These are phyloP conservation scores for Xylaria sp. DNA, from an alignment of 2,329 filamentous ascomycete genomes.

Conservation along the genomic window DNA sequence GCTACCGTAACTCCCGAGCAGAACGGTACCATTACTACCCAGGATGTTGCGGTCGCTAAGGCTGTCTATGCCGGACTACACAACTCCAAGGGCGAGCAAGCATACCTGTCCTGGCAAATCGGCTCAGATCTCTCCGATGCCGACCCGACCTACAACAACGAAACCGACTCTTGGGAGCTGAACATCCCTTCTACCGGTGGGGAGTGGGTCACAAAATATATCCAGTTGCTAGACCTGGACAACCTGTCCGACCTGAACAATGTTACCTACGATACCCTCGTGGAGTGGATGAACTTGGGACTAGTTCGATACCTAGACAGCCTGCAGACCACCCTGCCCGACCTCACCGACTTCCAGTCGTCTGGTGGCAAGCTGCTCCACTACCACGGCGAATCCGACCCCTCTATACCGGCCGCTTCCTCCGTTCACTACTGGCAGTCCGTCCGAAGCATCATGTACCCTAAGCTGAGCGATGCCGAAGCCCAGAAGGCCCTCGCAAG, in stretches of 20 bases:
- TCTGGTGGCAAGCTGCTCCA: slow-evolving; percentile 67
- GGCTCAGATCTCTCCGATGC: slow-evolving; percentile 51
- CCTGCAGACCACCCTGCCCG: slow-evolving; percentile 63
- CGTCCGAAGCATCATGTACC: slow-evolving; percentile 63
- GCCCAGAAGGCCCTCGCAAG: slow-evolving; percentile 57
- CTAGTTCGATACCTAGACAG: slow-evolving; percentile 61
- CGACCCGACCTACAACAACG: slow-evolving; percentile 49
- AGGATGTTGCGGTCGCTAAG: slow-evolving; percentile 51
- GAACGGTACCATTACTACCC: slow-evolving; percentile 51
- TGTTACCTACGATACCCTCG: slow-evolving; percentile 67
- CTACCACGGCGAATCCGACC: slow-evolving; percentile 68
- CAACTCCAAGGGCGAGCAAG: slow-evolving; percentile 51
- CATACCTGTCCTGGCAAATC: slow-evolving; percentile 53
- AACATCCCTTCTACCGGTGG: slow-evolving; percentile 50
- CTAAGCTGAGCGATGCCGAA: slow-evolving; percentile 52
- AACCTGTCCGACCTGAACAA: slow-evolving; percentile 57
- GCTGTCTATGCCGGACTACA: slow-evolving; percentile 52
- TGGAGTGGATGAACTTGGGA: slow-evolving; percentile 64
- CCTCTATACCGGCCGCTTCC: slow-evolving; percentile 62
- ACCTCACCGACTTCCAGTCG: slow-evolving; percentile 61
- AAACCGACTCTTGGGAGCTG: slow-evolving; percentile 50
- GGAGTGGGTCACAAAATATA: slow-evolving; percentile 55
- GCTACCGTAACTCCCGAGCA: slow-evolving; percentile 44
- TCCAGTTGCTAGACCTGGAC: slow-evolving; percentile 54
- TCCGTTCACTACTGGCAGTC: slow-evolving; percentile 67